Evolutionary conservation across 1,284 basidiomycete genomes (phyloP).

Genomic region (Tylopilus sp.): DNA sequence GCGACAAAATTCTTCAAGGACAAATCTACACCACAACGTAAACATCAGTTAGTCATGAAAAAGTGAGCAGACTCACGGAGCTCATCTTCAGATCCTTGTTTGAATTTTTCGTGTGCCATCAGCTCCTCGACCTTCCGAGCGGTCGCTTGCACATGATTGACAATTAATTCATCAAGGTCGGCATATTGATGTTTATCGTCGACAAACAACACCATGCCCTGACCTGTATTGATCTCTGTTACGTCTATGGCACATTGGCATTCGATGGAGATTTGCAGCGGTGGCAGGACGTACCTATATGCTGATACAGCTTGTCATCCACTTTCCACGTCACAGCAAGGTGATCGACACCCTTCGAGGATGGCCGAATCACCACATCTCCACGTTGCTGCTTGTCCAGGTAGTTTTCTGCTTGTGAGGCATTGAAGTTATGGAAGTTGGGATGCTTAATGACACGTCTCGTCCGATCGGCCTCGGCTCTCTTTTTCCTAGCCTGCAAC

Average conservation of each 20-base stretch:
- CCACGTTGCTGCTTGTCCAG: slow-evolving; percentile 90
- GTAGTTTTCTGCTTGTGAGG: slow-evolving; percentile 86
- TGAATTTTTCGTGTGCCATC: slow-evolving; percentile 96
- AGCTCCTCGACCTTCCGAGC: slow-evolving; percentile 93
- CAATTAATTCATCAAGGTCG: slow-evolving; percentile 96
- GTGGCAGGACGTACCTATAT: slow-evolving; percentile 69
- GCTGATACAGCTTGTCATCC: slow-evolving; percentile 94
- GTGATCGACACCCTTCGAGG: slow-evolving; percentile 92
- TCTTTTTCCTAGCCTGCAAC: slow-evolving; percentile 79
- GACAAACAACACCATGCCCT: slow-evolving; percentile 75
- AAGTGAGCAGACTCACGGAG: slow-evolving; percentile 61
- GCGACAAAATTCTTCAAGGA: slow-evolving; percentile 88
- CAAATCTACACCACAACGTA: slow-evolving; percentile 54
- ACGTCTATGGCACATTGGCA: slow-evolving; percentile 62
- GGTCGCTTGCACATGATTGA: slow-evolving; percentile 96
- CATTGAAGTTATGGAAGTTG: slow-evolving; percentile 97
- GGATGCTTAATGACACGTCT: slow-evolving; percentile 96
- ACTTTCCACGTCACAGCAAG: slow-evolving; percentile 99
- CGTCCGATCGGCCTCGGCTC: slow-evolving; percentile 72
- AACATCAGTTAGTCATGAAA: neutral
- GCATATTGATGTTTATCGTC: slow-evolving; percentile 84
- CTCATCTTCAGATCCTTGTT: slow-evolving; percentile 83
- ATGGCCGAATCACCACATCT: slow-evolving; percentile 94
- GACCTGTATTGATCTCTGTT: slow-evolving; percentile 79
- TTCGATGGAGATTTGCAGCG: neutral